phyloP scores from a whole-genome alignment of 768 basidiomycete genomes.

The Amanita molliuscula region DNA sequence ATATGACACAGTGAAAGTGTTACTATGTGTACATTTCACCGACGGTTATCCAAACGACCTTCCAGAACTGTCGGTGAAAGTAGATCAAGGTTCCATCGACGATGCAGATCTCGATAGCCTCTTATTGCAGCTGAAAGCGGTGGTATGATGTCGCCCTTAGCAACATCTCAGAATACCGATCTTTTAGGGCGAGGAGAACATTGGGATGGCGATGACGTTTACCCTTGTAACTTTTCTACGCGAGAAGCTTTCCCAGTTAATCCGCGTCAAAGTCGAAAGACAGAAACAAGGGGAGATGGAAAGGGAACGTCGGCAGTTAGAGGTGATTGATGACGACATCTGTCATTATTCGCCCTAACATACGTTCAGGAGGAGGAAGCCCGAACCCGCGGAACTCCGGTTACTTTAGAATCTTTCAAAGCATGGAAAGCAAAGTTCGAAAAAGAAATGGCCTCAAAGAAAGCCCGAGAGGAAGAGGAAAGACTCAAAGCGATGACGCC shows the following conservation, averaged over 20 bases:
- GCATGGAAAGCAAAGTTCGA: conserved; percentile 80
- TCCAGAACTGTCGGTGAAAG: conserved; percentile 61
- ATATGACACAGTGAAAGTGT: conserved; percentile 52
- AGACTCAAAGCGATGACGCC: conserved; percentile 53
- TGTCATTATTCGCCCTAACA: background rate
- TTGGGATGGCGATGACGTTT: conserved; percentile 98
- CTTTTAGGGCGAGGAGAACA: conserved; percentile 67
- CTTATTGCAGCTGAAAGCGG: conserved; percentile 42
- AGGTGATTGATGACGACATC: conserved; percentile 36
- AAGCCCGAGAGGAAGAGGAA: conserved; percentile 67
- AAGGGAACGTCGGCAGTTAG: conserved; percentile 61
- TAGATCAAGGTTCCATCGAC: conserved; percentile 49
- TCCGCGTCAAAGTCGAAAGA: conserved; percentile 47
- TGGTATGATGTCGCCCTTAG: conserved; percentile 30
- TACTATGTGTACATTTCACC: conserved; percentile 66
- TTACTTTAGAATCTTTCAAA: conserved; percentile 74
- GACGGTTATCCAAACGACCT: conserved; percentile 77
- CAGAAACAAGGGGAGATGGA: conserved; percentile 57
- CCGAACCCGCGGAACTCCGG: conserved; percentile 83
- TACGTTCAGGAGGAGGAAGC: conserved; percentile 69
- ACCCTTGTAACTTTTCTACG: conserved; percentile 80
- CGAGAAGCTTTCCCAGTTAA: conserved; percentile 60
- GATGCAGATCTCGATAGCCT: conserved; percentile 46
- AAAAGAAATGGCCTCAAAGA: conserved; percentile 48
- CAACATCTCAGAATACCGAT: conserved; percentile 5